phyloP scores from a whole-genome alignment of 495 filamentous ascomycete species.

The Amphirosellinia nigrospora region DNA sequence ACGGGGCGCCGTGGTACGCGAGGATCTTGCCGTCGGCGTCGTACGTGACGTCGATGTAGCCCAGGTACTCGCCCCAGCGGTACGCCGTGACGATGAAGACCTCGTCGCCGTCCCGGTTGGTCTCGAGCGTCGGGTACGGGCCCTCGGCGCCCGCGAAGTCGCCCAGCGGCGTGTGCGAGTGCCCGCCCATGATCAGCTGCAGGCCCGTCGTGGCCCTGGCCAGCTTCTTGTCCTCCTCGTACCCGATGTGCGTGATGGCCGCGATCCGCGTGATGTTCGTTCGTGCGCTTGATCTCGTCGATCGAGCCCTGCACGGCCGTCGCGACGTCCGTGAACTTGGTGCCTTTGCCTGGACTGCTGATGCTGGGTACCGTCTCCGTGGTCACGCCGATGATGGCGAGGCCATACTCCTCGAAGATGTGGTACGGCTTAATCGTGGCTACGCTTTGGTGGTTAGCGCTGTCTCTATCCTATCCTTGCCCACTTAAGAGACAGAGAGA shows the following conservation, averaged over 20 bases:
- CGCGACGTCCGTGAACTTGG: slow-evolving; percentile 56
- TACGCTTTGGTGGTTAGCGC: background rate
- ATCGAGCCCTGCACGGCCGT: slow-evolving; percentile 59
- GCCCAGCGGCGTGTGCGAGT: slow-evolving; percentile 65
- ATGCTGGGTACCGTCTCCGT: slow-evolving; percentile 59
- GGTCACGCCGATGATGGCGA: slow-evolving; percentile 64
- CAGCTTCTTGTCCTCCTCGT: slow-evolving; percentile 60
- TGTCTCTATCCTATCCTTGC: background rate
- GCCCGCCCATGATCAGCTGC: slow-evolving; percentile 64
- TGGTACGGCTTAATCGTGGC: slow-evolving; percentile 62
- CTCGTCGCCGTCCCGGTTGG: slow-evolving; percentile 63
- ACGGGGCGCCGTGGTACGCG: slow-evolving; percentile 62
- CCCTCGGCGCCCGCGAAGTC: slow-evolving; percentile 55
- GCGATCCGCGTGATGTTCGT: slow-evolving; percentile 61
- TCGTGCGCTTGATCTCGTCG: slow-evolving; percentile 54
- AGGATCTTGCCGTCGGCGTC: slow-evolving; percentile 58
- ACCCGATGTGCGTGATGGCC: slow-evolving; percentile 66
- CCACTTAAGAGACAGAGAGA: background rate
- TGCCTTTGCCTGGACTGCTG: slow-evolving; percentile 56
- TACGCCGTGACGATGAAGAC: slow-evolving; percentile 66
- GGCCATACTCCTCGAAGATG: slow-evolving; percentile 58
- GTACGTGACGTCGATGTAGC: slow-evolving; percentile 64
- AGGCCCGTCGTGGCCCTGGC: slow-evolving; percentile 57
- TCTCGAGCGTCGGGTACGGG: slow-evolving; percentile 61
- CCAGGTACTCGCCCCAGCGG: slow-evolving; percentile 66